Base-by-base conservation (phyloP, 2,329 filamentous ascomycete genomes). In the Diplodia mutila region DNA sequence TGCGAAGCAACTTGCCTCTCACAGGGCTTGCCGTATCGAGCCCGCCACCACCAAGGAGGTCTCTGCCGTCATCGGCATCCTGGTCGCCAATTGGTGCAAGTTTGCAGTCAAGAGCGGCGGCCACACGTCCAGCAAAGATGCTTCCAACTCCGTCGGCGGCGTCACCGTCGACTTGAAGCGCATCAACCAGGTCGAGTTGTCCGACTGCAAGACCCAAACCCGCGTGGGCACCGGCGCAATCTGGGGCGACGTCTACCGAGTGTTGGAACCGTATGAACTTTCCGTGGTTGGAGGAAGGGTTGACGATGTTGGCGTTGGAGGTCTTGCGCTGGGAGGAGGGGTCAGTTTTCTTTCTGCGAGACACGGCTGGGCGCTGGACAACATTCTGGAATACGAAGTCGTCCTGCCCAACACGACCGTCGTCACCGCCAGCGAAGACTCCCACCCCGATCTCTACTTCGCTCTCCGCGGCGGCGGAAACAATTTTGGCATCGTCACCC, bases 401-500 rank as follows among this genome's bases (percentile, higher is more conserved):
- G 59, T 63, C n/a, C 29, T 63, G 29, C 59, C 59, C 25, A 63
- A 63, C 59, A 18, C 59, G 12, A 63, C 59, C 29, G 39, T 67
- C 32, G 46, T 67, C 7, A 63, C 59, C 27, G 66, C 66, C n/a
- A 67, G 25, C 25, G 54, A 51, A 21, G 6, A 55, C 8, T 27
- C 21, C 29, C 34, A 68, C 27, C 34, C 0, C 39, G 76, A 79
- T 55, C 72, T 81, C 2, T 79, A 77, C 71, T 76, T 75, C 72
- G 76, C 77, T 0, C 70, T 80, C 14, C 77, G 77, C 32, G 79
- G 78, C 23, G 78, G 78, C 32, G 72, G 71, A 4, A 77, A 72
- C 65, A 79, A 79, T 67, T 78, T 80, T 42, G 79, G 76, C n/a
- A 74, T 80, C 18, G 77, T 80, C 27, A 79, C 77, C 5, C 72